A percentile compares a stretch with the other conserved stretches of the same genome.
Evolutionary conservation across 345 rosid species (phyloP).

Genomic region (Pistacia integerrima): DNA sequence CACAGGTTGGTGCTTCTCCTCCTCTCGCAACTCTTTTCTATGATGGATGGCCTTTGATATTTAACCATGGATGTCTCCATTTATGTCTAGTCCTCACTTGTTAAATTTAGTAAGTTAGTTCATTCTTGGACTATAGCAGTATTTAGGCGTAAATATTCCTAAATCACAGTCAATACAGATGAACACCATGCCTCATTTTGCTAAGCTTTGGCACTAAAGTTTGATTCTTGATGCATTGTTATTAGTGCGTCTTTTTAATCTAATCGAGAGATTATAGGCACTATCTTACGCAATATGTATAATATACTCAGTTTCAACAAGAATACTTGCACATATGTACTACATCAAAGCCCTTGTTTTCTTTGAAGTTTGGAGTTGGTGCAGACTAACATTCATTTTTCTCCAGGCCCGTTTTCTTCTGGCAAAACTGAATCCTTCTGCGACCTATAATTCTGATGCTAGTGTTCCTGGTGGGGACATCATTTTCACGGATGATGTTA

Average conservation of each 20-base stretch:
- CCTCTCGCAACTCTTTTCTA: neutral
- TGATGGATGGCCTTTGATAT: neutral
- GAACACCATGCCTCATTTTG: neutral
- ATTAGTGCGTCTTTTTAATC: neutral
- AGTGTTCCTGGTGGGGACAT: constrained; percentile 55
- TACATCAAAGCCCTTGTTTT: neutral
- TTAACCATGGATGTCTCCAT: neutral
- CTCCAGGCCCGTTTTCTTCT: constrained; percentile 94
- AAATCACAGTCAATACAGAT: neutral
- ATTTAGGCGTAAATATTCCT: neutral
- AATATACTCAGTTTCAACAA: neutral
- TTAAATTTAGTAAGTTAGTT: neutral
- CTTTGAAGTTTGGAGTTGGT: neutral
- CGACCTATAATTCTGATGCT: constrained; percentile 58
- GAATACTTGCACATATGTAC: neutral
- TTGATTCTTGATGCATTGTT: neutral
- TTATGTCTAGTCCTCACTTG: neutral
- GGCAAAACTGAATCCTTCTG: constrained; percentile 88
- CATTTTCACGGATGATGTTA: constrained; percentile 89
- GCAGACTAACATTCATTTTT: constrained; percentile 3
- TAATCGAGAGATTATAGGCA: neutral
- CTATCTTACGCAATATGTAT: no score
- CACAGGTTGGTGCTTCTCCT: constrained; percentile 62
- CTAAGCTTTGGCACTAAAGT: neutral
- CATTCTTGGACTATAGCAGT: neutral